Percentiles rank a stretch among this genome's conserved stretches.
Evolutionary conservation across 2,329 filamentous ascomycete genomes (phyloP).

Genomic region (Scolecobasidium constrictum): DNA sequence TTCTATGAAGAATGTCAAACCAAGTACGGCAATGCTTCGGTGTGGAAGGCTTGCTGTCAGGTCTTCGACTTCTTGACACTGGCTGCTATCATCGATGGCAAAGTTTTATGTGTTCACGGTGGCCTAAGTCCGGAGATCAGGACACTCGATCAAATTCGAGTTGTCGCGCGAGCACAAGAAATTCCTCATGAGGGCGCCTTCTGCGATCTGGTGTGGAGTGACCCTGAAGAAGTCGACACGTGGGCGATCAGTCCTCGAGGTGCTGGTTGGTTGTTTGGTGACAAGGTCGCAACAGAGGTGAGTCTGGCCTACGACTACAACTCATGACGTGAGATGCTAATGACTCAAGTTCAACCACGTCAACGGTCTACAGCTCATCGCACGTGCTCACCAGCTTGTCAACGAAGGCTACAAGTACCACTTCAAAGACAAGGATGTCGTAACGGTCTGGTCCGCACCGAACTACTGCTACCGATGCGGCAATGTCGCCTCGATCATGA

Average conservation of each 20-base stretch:
- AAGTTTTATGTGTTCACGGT: conserved; percentile 98
- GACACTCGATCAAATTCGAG: conserved; percentile 79
- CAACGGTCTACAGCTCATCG: conserved; percentile 61
- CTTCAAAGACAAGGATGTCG: conserved; percentile 87
- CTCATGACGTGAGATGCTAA: conserved; percentile 7
- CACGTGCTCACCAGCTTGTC: conserved; percentile 63
- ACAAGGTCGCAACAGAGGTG: conserved; percentile 60
- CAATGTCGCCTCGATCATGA: conserved; percentile 83
- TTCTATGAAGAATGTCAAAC: conserved; percentile 99
- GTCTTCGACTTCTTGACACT: conserved; percentile 97
- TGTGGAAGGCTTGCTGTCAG: conserved; percentile 99
- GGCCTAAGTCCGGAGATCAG: conserved; percentile 95
- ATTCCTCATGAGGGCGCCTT: conserved; percentile 97
- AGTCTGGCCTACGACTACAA: conserved; percentile 3
- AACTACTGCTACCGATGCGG: conserved; percentile 97
- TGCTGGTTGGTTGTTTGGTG: conserved; percentile 58
- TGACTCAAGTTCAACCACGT: conserved; percentile 56
- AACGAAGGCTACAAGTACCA: conserved; percentile 85
- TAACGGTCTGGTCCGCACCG: conserved; percentile 77
- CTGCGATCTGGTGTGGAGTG: conserved; percentile 95
- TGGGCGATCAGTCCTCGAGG: conserved; percentile 61
- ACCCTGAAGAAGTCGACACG: conserved; percentile 59
- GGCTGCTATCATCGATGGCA: conserved; percentile 95
- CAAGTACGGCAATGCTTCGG: conserved; percentile 98
- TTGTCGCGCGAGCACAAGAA: conserved; percentile 73